Evolutionary conservation across 257 asterid species (phyloP), one percentile per base, ranked within the genome.

Genomic region (Nicotiana noctiflora): DNA sequence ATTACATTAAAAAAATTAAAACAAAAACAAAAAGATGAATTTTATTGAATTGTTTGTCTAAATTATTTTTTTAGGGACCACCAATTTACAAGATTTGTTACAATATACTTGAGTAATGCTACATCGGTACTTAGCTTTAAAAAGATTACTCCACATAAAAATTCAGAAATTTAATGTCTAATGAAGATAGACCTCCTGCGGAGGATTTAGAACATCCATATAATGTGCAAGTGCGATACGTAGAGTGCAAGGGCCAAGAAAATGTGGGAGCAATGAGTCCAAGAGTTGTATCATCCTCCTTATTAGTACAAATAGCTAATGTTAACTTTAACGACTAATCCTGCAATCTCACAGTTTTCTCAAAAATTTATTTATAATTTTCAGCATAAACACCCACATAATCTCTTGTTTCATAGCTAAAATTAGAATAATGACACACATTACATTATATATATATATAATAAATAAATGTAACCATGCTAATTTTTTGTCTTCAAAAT

Each of bases 361-460:
- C 93, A 81, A 92, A 91, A 80, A 85, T 85, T 80, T 87, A 92
- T 61, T 88, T 84, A 80, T 83, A 85, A 82, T 90, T 92, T 79
- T 90, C 94, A 67, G 91, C 90, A 86, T 82, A 92, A 75, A 92
- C 92, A 79, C 97, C 97, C 68, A 90, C 94, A 52, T 92, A 94
- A 79, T 92, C 97, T 78, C 94, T 94, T 55, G 94, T 90, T 86
- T 87, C 94, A 84, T 90, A 92, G 59, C 27, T 25, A 25, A 25
- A 25, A 25, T 25, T 25, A 25, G 1, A 25, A 25, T 25, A 25
- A 25, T 25, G 1, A 25, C 27, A 25, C 27, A 25, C 27, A 25
- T 25, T 25, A 25, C 27, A 25, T n/a, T n/a, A n/a, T n/a, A n/a
- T n/a, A n/a, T n/a, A n/a, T n/a, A n/a, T n/a, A 25, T 1, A 25